phyloP scores from a whole-genome alignment of 2,329 filamentous ascomycete species.

The Fusarium protoensiforme region DNA sequence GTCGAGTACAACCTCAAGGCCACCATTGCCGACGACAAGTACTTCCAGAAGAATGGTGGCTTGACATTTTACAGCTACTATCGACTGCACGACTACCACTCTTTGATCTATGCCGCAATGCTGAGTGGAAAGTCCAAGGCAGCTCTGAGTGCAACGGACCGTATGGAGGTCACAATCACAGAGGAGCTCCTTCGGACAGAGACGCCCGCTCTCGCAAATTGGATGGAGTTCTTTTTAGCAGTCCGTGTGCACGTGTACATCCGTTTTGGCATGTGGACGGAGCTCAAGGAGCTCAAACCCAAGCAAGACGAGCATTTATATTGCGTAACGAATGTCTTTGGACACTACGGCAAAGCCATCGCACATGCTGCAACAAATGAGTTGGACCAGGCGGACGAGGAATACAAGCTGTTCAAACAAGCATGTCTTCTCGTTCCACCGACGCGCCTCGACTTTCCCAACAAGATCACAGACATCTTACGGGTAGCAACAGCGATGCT shows the following conservation, averaged over 20 bases:
- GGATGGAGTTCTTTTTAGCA: constrained; percentile 76
- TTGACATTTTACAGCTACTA: constrained; percentile 82
- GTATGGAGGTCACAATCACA: constrained; percentile 71
- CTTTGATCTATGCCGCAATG: constrained; percentile 81
- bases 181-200: constrained; percentile 71
- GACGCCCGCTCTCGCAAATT: constrained; percentile 80
- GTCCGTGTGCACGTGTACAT: constrained; percentile 77
- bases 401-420: constrained; percentile 62
- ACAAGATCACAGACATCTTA: constrained; percentile 32
- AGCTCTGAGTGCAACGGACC: constrained; percentile 68
- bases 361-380: constrained; percentile 70
- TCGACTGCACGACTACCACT: constrained; percentile 79
- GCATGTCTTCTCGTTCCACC: constrained; percentile 64
- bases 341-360: constrained; percentile 75
- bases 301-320: constrained; percentile 69
- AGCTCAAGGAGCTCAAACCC: constrained; percentile 71
- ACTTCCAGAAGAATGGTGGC: constrained; percentile 64
- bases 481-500: constrained; percentile 67
- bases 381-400: constrained; percentile 62
- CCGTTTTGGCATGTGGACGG: constrained; percentile 79
- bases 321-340: constrained; percentile 74
- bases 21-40: constrained; percentile 74
- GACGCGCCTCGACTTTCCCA: constrained; percentile 63
- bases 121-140: constrained; percentile 73
- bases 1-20: constrained; percentile 74